phyloP scores from a whole-genome alignment of 2,329 filamentous ascomycete genomes.

The Colletotrichum tofieldiae region DNA sequence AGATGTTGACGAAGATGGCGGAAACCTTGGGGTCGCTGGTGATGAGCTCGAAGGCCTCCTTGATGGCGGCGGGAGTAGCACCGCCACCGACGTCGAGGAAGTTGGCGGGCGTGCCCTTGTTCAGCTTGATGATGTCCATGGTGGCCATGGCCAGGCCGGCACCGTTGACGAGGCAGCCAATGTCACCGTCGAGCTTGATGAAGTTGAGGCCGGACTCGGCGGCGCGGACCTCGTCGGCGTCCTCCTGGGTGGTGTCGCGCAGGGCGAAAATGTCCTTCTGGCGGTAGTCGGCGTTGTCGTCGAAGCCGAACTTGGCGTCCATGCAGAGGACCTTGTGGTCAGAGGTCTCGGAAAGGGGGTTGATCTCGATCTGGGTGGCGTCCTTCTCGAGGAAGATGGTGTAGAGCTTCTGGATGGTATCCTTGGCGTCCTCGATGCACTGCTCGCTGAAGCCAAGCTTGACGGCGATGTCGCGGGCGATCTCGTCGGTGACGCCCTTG shows the following conservation, averaged over 20 bases:
- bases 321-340: constrained; percentile 99
- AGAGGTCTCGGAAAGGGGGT: constrained; percentile 97
- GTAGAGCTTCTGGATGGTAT: constrained; percentile 99
- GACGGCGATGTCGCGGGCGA: constrained; percentile 89
- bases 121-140: constrained; percentile 99
- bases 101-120: constrained; percentile 95
- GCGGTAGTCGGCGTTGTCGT: constrained; percentile 98
- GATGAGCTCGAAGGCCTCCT: constrained; percentile 98
- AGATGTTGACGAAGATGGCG: constrained; percentile 99
- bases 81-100: constrained; percentile 99
- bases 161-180: constrained; percentile 99
- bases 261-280: constrained; percentile 96
- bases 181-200: constrained; percentile 99
- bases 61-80: constrained; percentile 96
- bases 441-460: constrained; percentile 98
- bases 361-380: constrained; percentile 99
- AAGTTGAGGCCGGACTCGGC: constrained; percentile 97
- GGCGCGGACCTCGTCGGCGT: constrained; percentile 95
- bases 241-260: constrained; percentile 96
- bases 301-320: constrained; percentile 99
- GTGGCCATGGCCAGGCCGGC: constrained; percentile 99
- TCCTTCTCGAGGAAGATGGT: constrained; percentile 99
- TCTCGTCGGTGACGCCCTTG: constrained; percentile 93
- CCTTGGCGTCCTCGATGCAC: constrained; percentile 95
- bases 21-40: constrained; percentile 98